Evolutionary conservation across 2,329 filamentous ascomycete genomes (phyloP).

Genomic region (Trichoderma sp.): DNA sequence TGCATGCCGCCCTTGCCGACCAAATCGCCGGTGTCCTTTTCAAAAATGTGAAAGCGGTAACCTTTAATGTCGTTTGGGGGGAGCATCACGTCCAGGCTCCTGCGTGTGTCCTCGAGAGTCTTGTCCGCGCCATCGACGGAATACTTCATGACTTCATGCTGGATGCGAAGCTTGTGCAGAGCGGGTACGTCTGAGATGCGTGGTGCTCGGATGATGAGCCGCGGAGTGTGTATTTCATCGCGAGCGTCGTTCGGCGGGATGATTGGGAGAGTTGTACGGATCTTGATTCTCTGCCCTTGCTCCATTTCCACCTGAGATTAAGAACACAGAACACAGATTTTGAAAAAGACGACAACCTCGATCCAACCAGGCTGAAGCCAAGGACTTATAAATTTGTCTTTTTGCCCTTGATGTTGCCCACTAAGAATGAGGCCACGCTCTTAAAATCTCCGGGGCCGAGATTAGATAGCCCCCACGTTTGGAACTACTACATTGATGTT

Average conservation of each 20-base stretch:
- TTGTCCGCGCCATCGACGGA: not conserved
- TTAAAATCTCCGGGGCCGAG: not conserved
- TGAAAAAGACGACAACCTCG: not conserved
- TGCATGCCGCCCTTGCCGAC: slow-evolving; percentile 10
- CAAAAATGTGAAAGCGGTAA: not conserved
- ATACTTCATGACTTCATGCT: slow-evolving; percentile 3
- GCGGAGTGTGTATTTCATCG: slow-evolving; percentile 2
- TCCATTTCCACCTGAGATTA: not conserved
- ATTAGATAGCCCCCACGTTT: not conserved
- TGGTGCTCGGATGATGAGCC: not conserved
- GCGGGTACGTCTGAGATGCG: slow-evolving; percentile 7
- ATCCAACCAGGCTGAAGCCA: not conserved
- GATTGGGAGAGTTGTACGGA: slow-evolving; percentile 1
- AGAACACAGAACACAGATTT: not conserved
- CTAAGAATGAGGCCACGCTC: not conserved
- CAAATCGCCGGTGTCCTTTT: not conserved
- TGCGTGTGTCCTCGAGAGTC: not conserved
- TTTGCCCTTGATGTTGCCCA: not conserved
- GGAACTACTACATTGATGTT: not conserved
- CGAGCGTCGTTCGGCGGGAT: slow-evolving; percentile 1
- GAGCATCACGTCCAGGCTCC: not conserved
- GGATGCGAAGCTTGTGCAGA: not conserved
- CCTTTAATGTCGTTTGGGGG: slow-evolving; percentile 1
- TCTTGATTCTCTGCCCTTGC: not conserved
- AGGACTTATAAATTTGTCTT: not conserved